These are phyloP conservation scores for Moesziomyces sp. DNA, from an alignment of 1,284 basidiomycete species.

Conservation along the genomic window DNA sequence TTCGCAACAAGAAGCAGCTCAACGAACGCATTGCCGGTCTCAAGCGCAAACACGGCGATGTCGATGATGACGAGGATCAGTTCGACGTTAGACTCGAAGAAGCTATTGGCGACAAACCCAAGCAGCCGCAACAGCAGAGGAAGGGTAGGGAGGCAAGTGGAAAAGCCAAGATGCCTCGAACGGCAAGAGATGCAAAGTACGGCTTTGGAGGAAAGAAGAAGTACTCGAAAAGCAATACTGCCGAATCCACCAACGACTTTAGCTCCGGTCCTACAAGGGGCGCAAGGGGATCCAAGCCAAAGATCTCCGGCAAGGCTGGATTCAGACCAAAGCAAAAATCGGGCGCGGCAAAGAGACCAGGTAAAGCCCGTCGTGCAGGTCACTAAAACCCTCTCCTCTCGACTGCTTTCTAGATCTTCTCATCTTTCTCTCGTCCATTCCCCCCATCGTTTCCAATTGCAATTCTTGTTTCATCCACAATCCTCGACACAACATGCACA, in stretches of 20 bases:
- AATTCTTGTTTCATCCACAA: no score
- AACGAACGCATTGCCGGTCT: constrained; percentile 70
- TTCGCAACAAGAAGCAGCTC: constrained; percentile 82
- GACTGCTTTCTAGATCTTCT: no score
- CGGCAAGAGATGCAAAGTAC: constrained; percentile 60
- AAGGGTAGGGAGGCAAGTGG: constrained; percentile 15
- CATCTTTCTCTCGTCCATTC: neutral
- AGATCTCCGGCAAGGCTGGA: constrained; percentile 31
- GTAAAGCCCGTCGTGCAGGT: constrained; percentile 38
- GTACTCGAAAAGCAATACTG: constrained; percentile 61
- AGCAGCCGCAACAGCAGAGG: constrained; percentile 2
- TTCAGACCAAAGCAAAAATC: constrained; percentile 40
- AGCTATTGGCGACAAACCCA: constrained; percentile 56
- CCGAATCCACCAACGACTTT: constrained; percentile 62
- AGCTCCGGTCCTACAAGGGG: constrained; percentile 37
- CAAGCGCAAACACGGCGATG: constrained; percentile 74
- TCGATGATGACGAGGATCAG: constrained; percentile 68
- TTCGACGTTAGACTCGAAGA: constrained; percentile 79
- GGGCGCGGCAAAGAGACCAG: constrained; percentile 42
- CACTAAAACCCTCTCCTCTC: constrained; percentile 3
- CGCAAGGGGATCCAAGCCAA: constrained; percentile 33
- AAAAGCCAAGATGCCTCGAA: constrained; percentile 60
- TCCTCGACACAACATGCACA: no score
- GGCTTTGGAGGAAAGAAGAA: constrained; percentile 66
- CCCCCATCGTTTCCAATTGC: neutral